Evolutionary conservation across 441 rosid genomes (phyloP), one percentile per base, ranked within the genome.

Genomic region (Euphorbia schlechtendalii): DNA sequence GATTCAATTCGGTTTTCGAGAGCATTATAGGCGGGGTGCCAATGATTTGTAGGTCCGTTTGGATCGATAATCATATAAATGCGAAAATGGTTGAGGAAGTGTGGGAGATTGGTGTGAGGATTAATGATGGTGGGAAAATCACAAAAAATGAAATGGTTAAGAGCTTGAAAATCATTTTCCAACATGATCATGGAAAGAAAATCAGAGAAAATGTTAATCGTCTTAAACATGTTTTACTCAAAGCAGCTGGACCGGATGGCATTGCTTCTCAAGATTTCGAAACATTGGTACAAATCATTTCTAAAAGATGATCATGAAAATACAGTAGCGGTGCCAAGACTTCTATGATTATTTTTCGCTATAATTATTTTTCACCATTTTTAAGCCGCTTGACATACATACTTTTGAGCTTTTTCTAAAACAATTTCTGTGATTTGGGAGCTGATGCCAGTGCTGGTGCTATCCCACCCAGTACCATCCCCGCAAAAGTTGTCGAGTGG

Each of bases 51-150:
- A 61, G 66, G 52, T 28, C 61, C 17, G 0, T 38, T 2, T 68
- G 61, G 66, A 43, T 18, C 1, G 72, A 69, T 30, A 40, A 61
- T 43, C 61, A 69, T 18, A 27, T 61, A 7, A 54, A 12, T 8
- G 51, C 45, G 0, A 40, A 28, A 24, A 41, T 40, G 43, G 24
- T 61, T 4, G 72, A 61, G 24, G 45, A 61, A 14, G 66, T 52
- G 0, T 69, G 66, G 72, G 54, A 52, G 12, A 43, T 54, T 25
- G 72, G 61, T 5, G 54, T 69, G 18, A 54, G 40, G n/a, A n/a
- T n/a, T n/a, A n/a, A n/a, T 38, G 66, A 53, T 20, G 57, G 49
- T 30, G 38, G 71, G 21, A 61, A 49, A n/a, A 43, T 68, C n/a
- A 68, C 59, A 2, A 68, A 61, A 13, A 3, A 20, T 27, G 54